Base-by-base conservation (phyloP, 257 asterid species). In the Rauvolfia tetraphylla region DNA sequence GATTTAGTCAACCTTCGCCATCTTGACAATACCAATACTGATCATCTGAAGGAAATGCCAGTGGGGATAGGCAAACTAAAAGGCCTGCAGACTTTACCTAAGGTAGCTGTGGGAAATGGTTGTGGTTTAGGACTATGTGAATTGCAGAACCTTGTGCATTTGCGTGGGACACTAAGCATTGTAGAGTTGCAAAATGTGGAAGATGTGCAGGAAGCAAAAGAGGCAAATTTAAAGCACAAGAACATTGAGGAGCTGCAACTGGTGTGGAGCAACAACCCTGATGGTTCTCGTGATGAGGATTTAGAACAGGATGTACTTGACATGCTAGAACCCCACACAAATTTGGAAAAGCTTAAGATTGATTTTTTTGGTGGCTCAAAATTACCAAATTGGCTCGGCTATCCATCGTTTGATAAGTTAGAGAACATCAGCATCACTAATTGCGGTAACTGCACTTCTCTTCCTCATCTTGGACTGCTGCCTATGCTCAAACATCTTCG, bases 371-470 rank as follows among this genome's bases (percentile, higher is more conserved):
- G 90, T 27, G 91, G 90, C 65, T 72, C 68, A 59, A 72, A 25
- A 33, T 88, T 86, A 78, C 89, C 93, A 3, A 75, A 76, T 74
- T 91, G 97, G 97, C 72, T 91, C n/a, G 97, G 94, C 38, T 83
- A 86, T 80, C 88, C 83, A 39, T 70, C 70, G 8, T 91, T 85
- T 74, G 27, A 48, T 63, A 78, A 82, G 48, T 70, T 91, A 38
- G 85, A 86, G 72, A 76, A 83, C 58, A 67, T 91, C 78, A 79
- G 77, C 76, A 86, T 91, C 53, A 62, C 62, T 38, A 75, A 67
- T 48, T 89, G 94, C 68, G 71, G 73, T 41, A 89, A 78, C 18
- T 85, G 94, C 84, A 74, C 80, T 11, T 80, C 77, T 68, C 83
- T 89, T 67, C 95, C 96, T 36, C 91, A 90, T 36, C 79, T 91